These are phyloP conservation scores for Alternaria gansuensis DNA, from an alignment of 2,329 filamentous ascomycete species.

Conservation along the genomic window DNA sequence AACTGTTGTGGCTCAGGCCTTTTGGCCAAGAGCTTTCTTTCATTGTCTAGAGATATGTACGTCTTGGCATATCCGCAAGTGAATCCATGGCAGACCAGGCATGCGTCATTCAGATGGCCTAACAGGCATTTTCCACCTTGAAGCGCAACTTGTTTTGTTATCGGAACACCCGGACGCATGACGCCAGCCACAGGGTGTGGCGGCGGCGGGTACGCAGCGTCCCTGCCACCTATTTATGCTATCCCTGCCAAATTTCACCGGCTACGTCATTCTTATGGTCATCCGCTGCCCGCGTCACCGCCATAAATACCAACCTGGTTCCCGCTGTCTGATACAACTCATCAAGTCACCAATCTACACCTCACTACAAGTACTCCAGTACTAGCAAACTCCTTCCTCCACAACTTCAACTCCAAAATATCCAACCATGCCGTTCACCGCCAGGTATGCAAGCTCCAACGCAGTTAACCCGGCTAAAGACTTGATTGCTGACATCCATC, in stretches of 20 bases:
- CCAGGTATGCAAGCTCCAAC: constrained; percentile 56
- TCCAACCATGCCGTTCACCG: constrained; percentile 67
- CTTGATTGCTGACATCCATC: constrained; percentile 27
- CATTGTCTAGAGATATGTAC: constrained; percentile 2
- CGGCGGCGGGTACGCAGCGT: constrained; percentile 27
- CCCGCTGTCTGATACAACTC: constrained; percentile 22
- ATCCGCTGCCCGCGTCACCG: constrained; percentile 32
- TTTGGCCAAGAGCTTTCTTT: constrained; percentile 7
- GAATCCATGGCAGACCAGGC: constrained; percentile 1
- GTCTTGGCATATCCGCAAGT: constrained; percentile 1
- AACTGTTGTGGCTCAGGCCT: constrained; percentile 12
- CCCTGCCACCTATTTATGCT: not conserved
- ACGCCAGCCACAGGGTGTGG: constrained; percentile 25
- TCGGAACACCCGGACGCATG: constrained; percentile 16
- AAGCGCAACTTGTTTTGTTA: constrained; percentile 12
- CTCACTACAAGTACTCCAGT: constrained; percentile 8
- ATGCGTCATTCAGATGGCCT: constrained; percentile 13
- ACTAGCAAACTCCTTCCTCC: not conserved
- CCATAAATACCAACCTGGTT: constrained; percentile 39
- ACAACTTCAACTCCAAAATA: constrained; percentile 21
- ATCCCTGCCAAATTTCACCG: constrained; percentile 11
- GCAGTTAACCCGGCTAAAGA: not conserved
- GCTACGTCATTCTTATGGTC: constrained; percentile 32
- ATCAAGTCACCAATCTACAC: constrained; percentile 12
- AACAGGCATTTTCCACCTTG: not conserved